Evolutionary conservation across 148 eudicot species (phyloP).

Genomic region (Vaccinium myrtillus): DNA sequence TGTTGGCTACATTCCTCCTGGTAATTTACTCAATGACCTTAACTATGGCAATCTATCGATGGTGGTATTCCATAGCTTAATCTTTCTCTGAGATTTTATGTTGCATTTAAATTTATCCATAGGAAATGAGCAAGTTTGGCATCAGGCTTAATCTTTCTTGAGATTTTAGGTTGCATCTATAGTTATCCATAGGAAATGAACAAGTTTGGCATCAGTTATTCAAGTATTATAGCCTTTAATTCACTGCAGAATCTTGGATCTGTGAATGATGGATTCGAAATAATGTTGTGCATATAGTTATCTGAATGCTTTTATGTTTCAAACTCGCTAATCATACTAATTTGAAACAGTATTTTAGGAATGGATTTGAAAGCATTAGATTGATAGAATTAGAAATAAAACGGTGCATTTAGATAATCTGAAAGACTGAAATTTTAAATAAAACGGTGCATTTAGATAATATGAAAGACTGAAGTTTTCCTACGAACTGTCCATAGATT

Average conservation of each 20-base stretch:
- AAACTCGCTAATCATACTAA: not conserved
- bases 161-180: not conserved
- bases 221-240: not conserved
- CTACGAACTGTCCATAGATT: not conserved
- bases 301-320: not conserved
- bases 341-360: not conserved
- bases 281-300: not conserved
- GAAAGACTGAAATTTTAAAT: not conserved
- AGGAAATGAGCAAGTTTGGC: not conserved
- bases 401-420: not conserved
- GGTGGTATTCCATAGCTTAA: not conserved
- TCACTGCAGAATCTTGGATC: not conserved
- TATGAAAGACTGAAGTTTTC: not conserved
- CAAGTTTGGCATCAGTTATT: not conserved
- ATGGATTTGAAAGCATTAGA: not conserved
- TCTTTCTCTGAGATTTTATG: not conserved
- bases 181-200: not conserved
- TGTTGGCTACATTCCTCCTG: conserved; percentile 92
- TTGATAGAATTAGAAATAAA: not conserved
- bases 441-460: not conserved
- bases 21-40: conserved; percentile 30
- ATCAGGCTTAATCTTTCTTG: not conserved
- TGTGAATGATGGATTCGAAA: not conserved
- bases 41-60: too few relatives aligned
- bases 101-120: not conserved